Base-by-base conservation (phyloP, 805 yeast species). In the Osmozyma mogii region DNA sequence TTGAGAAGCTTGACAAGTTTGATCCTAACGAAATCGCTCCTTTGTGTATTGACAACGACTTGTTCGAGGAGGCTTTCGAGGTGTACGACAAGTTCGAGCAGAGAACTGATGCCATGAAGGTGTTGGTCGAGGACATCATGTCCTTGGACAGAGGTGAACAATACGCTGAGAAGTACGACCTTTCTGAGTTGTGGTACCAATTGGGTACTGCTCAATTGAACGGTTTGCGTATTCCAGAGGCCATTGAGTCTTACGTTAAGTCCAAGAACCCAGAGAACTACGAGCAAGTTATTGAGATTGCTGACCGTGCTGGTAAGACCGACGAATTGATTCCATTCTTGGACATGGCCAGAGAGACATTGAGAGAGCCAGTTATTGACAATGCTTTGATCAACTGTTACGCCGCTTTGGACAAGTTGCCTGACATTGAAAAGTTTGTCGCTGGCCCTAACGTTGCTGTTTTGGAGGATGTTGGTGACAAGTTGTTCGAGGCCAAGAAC, bases 1-100 rank as follows among this genome's bases (percentile, higher is more conserved):
- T 92, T 49, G 96, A 89, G 45, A 82, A 85, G 43, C 72, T 92
- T 37, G 95, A 89, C 50, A 80, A 82, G 44, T 92, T 75, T 53
- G 96, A 92, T 55, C 92, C 95, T 23, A 76, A 75, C 41, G 98
- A 92, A 60, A 92, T 92, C 60, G 95, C 96, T 24, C 81, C 87
- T 35, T 71, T 88, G 50, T 83, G 95, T 68, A 72, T 87, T 47
- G 95, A 87, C 52, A 84, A 84, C 45, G 87, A 80, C 28, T 70
- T 92, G 45, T 68, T 73, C 47, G 97, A 92, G 62, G 98, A 92
- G 61, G 98, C 97, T 0, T 84, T 84, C 53, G 88, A 84, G 56
- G 83, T 89, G 28, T 89, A 85, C 55, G 78, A 84, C 57, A 87
- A 84, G 65, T 77, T 83, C 54, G 87, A 82, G 45, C 67, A 78